Evolutionary conservation across 2,329 filamentous ascomycete species (phyloP), one percentile per base, ranked within the genome.

Genomic region (Chrysosphaeria jannelii): DNA sequence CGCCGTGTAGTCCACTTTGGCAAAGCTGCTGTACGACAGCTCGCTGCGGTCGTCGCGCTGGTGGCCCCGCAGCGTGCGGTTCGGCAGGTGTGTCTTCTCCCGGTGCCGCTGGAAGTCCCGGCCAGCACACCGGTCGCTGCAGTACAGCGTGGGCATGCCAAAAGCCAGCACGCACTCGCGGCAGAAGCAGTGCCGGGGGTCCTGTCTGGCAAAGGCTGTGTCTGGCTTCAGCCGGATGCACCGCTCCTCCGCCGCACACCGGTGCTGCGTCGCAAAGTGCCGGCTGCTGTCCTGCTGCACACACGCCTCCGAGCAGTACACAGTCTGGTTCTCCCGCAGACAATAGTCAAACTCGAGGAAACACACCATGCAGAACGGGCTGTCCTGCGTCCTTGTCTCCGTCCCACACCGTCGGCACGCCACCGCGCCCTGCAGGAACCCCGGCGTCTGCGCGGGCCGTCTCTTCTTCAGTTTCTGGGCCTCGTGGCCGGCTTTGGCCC

Each of bases 401-500:
- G 15, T 29, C 23, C 19, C 19, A 28, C 31, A 32, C 13, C 20
- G 16, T 6, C 27, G 27, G 18, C 31, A 32, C 5, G 27, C 14
- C n/a, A 23, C 20, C 9, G 23, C 20, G 14, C 24, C 30, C 14
- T 25, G 24, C 15, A 33, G 14, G 6, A 33, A 33, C 8, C 30
- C 29, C 4, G 31, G 30, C 26, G 31, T 22, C 13, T 31, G 25
- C 10, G 22, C 20, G 5, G 28, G 25, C 24, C 30, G 29, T 21
- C 28, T 23, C 28, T 48, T 50, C 27, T 47, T 43, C 27, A 65
- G 42, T 13, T 45, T 42, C 16, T 42, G 39, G 0, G 43, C 38
- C 10, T 51, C 43, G 2, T 57, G 48, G 5, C 62, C 38, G 3
- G 51, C 38, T 21, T 48, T 48, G 12, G 58, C 52, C 61, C 65